Conservation (phyloP, 225 moss, liverwort and hornwort genomes). For the Antitrichia curtipendula region DNA sequence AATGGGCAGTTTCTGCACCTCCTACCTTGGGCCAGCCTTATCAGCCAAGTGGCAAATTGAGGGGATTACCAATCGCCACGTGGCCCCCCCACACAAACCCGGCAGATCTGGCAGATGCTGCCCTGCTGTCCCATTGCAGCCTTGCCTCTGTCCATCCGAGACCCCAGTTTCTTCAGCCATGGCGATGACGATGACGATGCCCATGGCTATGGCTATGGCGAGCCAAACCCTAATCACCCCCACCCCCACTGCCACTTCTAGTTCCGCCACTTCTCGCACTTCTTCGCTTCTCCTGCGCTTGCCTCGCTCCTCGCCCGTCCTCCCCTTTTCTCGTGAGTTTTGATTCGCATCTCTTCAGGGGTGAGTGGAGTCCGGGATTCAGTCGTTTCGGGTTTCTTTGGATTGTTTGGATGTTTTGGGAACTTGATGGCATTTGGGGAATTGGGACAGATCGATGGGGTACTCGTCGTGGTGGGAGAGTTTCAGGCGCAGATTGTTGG, state of each 20-base stretch:
- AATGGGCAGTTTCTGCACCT: no score
- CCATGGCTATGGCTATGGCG: background rate
- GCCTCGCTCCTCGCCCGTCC: background rate
- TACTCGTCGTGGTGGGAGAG: background rate
- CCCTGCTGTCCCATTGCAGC: background rate
- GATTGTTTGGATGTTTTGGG: background rate
- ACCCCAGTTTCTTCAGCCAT: background rate
- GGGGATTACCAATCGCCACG: background rate
- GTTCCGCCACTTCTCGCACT: background rate
- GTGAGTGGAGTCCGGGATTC: background rate
- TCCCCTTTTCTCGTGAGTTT: constrained; percentile 16
- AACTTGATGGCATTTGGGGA: background rate
- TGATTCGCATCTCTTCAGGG: background rate
- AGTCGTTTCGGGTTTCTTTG: background rate
- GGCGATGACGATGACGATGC: background rate
- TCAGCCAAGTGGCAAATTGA: background rate
- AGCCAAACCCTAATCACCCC: background rate
- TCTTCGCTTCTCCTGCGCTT: background rate
- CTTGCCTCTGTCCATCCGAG: background rate
- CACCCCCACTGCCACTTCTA: background rate
- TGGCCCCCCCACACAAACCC: background rate
- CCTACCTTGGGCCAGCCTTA: background rate
- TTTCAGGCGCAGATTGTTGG: background rate
- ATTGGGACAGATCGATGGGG: background rate
- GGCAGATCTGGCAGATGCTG: background rate